Percentiles rank a stretch among this genome's conserved stretches.
Conservation (phyloP, 805 yeast species). For the Candida jianshihensis region DNA sequence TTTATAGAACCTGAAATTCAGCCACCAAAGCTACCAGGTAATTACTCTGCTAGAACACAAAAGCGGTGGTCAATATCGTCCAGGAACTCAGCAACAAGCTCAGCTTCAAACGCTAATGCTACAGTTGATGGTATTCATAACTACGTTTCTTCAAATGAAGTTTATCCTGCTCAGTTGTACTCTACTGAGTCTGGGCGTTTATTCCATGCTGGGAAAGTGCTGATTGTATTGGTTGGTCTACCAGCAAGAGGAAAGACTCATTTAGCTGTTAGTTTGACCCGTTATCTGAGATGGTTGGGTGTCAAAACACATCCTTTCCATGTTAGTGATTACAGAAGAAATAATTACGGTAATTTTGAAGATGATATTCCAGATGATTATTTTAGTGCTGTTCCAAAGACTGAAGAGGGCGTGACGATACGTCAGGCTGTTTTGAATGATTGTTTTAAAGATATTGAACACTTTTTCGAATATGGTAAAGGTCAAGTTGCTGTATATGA, state of each 20-base stretch:
- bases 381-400: constrained; percentile 49
- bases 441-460: constrained; percentile 62
- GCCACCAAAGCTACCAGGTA: constrained; percentile 39
- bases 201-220: constrained; percentile 92
- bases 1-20: constrained; percentile 28
- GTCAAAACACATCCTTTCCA: constrained; percentile 90
- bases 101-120: constrained; percentile 11
- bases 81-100: constrained; percentile 7
- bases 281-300: constrained; percentile 94
- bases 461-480: constrained; percentile 63
- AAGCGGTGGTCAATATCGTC: constrained; percentile 38
- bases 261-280: constrained; percentile 81
- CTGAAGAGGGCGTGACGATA: constrained; percentile 39
- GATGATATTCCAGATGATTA: constrained; percentile 61
- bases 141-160: constrained; percentile 49
- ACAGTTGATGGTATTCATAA: constrained; percentile 60
- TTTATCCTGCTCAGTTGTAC: constrained; percentile 89
- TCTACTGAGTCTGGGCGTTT: constrained; percentile 88
- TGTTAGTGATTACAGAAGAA: constrained; percentile 83
- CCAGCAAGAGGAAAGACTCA: constrained; percentile 97
- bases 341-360: constrained; percentile 25
- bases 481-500: constrained; percentile 97
- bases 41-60: constrained; percentile 48
- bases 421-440: constrained; percentile 53
- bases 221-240: constrained; percentile 82